Percentiles rank a stretch among this genome's conserved stretches.
Evolutionary conservation across 257 asterid species (phyloP).

Genomic region (Penstemon barbatus): DNA sequence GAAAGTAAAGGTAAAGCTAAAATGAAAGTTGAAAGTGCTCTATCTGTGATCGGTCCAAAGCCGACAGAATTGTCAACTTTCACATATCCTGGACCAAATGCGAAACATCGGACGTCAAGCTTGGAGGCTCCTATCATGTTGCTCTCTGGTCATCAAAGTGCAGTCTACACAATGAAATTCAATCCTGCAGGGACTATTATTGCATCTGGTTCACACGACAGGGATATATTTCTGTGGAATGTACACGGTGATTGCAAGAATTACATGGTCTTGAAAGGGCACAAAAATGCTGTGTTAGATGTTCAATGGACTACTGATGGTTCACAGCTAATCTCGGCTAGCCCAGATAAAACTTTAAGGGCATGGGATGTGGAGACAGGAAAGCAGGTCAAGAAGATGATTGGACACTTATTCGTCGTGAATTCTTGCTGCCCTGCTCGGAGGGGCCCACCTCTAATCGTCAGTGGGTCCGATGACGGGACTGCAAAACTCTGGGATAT

Average conservation of each 20-base stretch:
- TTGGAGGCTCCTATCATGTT: slow-evolving; percentile 93
- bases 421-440: slow-evolving; percentile 93
- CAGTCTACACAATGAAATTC: slow-evolving; percentile 84
- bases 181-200: slow-evolving; percentile 83
- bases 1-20: slow-evolving; percentile 27
- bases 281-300: slow-evolving; percentile 93
- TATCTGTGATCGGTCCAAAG: slow-evolving; percentile 81
- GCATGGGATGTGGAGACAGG: slow-evolving; percentile 98
- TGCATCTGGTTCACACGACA: slow-evolving; percentile 95
- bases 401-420: slow-evolving; percentile 83
- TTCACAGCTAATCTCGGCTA: slow-evolving; percentile 76
- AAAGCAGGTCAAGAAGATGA: slow-evolving; percentile 92
- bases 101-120: slow-evolving; percentile 74
- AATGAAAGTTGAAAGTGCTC: slow-evolving; percentile 89
- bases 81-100: slow-evolving; percentile 52
- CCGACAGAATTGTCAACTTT: slow-evolving; percentile 66
- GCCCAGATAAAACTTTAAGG: slow-evolving; percentile 91
- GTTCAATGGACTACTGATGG: slow-evolving; percentile 96
- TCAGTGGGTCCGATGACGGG: slow-evolving; percentile 98
- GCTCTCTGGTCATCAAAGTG: slow-evolving; percentile 89
- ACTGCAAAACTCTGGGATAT: slow-evolving; percentile 99
- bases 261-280: slow-evolving; percentile 85
- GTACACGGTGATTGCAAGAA: slow-evolving; percentile 89
- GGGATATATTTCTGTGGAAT: slow-evolving; percentile 89
- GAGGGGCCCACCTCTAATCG: slow-evolving; percentile 93